Evolutionary conservation across 2,329 filamentous ascomycete species (phyloP), one percentile per base, ranked within the genome.

Genomic region (Verticillium klebahnii): DNA sequence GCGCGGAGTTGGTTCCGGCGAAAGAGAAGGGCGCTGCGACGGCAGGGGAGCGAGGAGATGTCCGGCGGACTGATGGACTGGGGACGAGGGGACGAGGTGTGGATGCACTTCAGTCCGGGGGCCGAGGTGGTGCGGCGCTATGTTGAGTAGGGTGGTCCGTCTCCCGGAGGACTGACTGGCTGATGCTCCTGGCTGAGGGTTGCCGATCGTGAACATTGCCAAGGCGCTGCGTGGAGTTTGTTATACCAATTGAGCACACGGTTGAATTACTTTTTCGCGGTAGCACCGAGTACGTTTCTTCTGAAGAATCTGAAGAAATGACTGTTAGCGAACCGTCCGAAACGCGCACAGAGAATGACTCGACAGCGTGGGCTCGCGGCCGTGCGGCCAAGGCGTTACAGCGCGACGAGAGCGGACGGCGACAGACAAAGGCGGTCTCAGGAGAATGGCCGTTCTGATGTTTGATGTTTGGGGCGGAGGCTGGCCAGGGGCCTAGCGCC

Each of bases 1-100:
- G 58, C 85, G 19, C 77, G 73, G 56, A 76, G 78, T 2, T 78
- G 75, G 69, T 65, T 82, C 60, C 75, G 75, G 59, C 73, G 78
- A 61, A 74, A 76, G 62, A 67, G 64, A 57, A 57, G 63, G 23
- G 60, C 65, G 32, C n/a, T 71, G 2, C 15, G 64, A 57, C 63
- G 65, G 31, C 59, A 50, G 45, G 29, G 54, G 23, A 56, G 76
- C 15, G 68, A 70, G 67, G 66, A 73, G 63, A 68, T 63, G 56
- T 52, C 59, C 8, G 60, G 56, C 58, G 75, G 75, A 25, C 65
- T 78, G 39, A 64, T 69, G 59, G 67, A 67, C 65, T 73, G 70
- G 69, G 69, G 65, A 29, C 61, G 60, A 60, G 70, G 68, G 56
- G 66, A 69, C 54, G 71, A 74, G 61, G 64, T 73, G n/a, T 74